Conservation (phyloP, 2,329 filamentous ascomycete genomes). For the Exophiala xenobiotica region DNA sequence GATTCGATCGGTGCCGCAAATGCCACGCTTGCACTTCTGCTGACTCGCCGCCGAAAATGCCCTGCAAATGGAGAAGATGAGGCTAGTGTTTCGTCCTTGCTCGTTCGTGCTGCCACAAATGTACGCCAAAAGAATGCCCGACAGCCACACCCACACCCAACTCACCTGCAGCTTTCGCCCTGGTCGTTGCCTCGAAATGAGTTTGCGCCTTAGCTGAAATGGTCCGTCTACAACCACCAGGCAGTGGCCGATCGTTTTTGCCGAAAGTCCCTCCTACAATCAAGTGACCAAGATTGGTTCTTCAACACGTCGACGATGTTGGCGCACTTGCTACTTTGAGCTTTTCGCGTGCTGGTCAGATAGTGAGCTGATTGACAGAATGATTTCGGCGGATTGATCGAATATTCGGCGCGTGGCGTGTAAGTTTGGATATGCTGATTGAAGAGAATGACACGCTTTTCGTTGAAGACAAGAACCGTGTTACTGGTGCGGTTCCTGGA, state of each 20-base stretch:
- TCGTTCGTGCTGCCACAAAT: not conserved
- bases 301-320: not conserved
- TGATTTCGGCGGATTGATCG: not conserved
- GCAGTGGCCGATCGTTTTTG: not conserved
- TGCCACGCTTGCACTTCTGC: conserved; percentile 1
- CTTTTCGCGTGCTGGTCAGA: not conserved
- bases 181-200: too few relatives aligned
- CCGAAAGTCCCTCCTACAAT: not conserved
- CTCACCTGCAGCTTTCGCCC: conserved; percentile 3
- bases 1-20: not conserved
- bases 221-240: not conserved
- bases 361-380: not conserved
- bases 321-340: not conserved
- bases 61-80: conserved; percentile 1
- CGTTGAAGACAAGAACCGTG: not conserved
- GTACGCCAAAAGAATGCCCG: not conserved
- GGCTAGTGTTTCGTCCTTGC: conserved; percentile 4
- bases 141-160: not conserved
- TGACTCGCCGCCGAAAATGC: conserved; percentile 1
- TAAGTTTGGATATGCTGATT: not conserved
- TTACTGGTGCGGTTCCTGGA: not conserved
- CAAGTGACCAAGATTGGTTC: not conserved
- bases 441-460: conserved; percentile 2
- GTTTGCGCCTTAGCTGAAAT: not conserved
- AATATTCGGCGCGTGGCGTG: not conserved